phyloP scores from a whole-genome alignment of 225 moss, liverwort and hornwort genomes.

The Polytrichum formosum region DNA sequence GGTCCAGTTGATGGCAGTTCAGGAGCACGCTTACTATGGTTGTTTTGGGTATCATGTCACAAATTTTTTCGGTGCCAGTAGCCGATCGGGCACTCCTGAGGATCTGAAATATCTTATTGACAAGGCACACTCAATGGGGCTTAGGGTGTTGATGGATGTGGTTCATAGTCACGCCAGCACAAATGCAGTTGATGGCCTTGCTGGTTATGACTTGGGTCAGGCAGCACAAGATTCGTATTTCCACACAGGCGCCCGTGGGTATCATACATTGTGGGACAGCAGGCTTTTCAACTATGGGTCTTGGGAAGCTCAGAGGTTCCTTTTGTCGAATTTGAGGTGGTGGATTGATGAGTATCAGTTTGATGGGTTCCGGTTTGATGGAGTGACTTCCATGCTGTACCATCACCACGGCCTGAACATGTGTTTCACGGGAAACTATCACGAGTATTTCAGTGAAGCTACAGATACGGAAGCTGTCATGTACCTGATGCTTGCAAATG shows the following conservation, averaged over 20 bases:
- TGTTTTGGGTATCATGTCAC: slow-evolving; percentile 96
- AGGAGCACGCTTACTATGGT: slow-evolving; percentile 95
- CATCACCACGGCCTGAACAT: slow-evolving; percentile 87
- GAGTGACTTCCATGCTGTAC: slow-evolving; percentile 95
- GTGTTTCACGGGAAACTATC: slow-evolving; percentile 82
- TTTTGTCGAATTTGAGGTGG: slow-evolving; percentile 92
- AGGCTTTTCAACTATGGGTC: slow-evolving; percentile 86
- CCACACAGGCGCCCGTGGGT: slow-evolving; percentile 69
- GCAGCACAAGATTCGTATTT: slow-evolving; percentile 66
- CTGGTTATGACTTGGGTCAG: slow-evolving; percentile 85
- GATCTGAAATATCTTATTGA: slow-evolving; percentile 92
- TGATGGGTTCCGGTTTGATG: slow-evolving; percentile 95
- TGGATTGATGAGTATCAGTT: slow-evolving; percentile 90
- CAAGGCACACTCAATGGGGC: slow-evolving; percentile 79
- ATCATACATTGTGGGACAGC: slow-evolving; percentile 89
- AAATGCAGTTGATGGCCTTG: slow-evolving; percentile 80
- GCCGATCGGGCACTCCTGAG: slow-evolving; percentile 91
- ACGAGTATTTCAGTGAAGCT: slow-evolving; percentile 78
- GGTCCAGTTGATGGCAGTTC: slow-evolving; percentile 85
- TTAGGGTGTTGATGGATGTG: slow-evolving; percentile 87
- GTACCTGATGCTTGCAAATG: slow-evolving; percentile 90
- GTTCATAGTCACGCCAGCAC: slow-evolving; percentile 93
- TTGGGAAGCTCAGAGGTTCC: slow-evolving; percentile 90
- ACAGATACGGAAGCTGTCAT: slow-evolving; percentile 78
- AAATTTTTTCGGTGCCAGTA: slow-evolving; percentile 89